Evolutionary conservation across 306 rosid genomes (phyloP).

Genomic region (Prunus kanzakura): DNA sequence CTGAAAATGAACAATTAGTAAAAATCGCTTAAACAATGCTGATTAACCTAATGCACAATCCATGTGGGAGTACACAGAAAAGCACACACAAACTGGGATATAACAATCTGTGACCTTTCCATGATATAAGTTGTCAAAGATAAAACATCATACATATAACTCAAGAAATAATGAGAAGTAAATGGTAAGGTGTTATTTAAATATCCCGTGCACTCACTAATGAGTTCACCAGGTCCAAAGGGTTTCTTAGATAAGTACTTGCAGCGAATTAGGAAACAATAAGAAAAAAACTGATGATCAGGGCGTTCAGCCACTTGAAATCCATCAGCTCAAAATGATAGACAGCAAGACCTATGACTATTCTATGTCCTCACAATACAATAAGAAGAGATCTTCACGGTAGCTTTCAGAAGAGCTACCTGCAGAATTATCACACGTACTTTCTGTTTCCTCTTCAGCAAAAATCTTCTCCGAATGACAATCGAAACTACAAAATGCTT

Average conservation of each 20-base stretch:
- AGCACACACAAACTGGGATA: no score
- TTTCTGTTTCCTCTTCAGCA: slow-evolving; percentile 46
- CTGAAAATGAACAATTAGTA: no score
- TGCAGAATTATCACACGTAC: slow-evolving; percentile 25
- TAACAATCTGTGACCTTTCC: no score
- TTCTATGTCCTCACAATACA: slow-evolving; percentile 28
- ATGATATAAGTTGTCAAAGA: no score
- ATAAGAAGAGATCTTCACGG: slow-evolving; percentile 59
- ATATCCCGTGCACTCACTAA: slow-evolving; percentile 2
- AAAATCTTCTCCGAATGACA: slow-evolving; percentile 47
- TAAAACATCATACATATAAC: no score
- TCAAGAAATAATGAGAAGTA: background rate
- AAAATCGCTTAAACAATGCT: no score
- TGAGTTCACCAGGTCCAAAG: slow-evolving; percentile 26
- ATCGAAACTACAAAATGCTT: slow-evolving; percentile 66
- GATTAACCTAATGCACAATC: no score
- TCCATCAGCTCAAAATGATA: slow-evolving; percentile 45
- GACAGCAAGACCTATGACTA: slow-evolving; percentile 14
- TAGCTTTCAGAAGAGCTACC: slow-evolving; percentile 56
- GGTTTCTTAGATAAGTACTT: slow-evolving; percentile 17
- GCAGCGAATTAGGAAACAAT: slow-evolving; percentile 16
- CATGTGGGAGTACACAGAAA: no score
- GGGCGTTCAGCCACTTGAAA: slow-evolving; percentile 61
- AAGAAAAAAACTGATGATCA: slow-evolving; percentile 33
- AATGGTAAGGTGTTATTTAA: background rate